phyloP scores from a whole-genome alignment of 805 yeast species.

The Zygosaccharomyces pseudorouxii region DNA sequence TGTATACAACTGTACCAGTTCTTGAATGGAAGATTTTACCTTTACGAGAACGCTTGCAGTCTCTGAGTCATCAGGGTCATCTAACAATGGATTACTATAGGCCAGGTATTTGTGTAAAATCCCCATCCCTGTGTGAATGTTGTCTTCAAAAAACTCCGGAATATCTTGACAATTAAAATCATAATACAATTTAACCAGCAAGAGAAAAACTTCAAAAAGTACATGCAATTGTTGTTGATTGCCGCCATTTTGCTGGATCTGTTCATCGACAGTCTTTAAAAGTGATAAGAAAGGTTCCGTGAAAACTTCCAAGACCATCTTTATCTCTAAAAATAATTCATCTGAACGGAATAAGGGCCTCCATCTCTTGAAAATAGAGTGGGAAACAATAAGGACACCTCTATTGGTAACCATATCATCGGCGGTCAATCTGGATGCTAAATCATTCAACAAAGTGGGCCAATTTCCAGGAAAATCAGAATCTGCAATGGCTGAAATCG shows the following conservation, averaged over 20 bases:
- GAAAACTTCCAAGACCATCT: slow-evolving; percentile 79
- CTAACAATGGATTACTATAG: slow-evolving; percentile 52
- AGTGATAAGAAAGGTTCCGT: slow-evolving; percentile 71
- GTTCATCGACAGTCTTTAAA: slow-evolving; percentile 59
- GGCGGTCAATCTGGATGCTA: slow-evolving; percentile 58
- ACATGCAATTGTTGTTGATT: slow-evolving; percentile 50
- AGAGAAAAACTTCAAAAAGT: slow-evolving; percentile 63
- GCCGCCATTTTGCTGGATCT: slow-evolving; percentile 45
- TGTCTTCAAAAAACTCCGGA: slow-evolving; percentile 96
- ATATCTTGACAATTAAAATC: slow-evolving; percentile 97
- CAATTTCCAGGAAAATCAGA: slow-evolving; percentile 92
- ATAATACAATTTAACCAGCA: slow-evolving; percentile 76
- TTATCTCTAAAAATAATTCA: slow-evolving; percentile 80
- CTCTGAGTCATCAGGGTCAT: slow-evolving; percentile 51
- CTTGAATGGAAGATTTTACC: slow-evolving; percentile 78
- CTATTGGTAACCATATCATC: slow-evolving; percentile 71
- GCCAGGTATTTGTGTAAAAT: slow-evolving; percentile 76
- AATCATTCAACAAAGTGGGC: slow-evolving; percentile 70
- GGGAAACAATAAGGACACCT: slow-evolving; percentile 88
- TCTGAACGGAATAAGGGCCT: slow-evolving; percentile 90
- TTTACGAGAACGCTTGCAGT: slow-evolving; percentile 66
- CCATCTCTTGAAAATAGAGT: slow-evolving; percentile 95
- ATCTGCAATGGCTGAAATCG: slow-evolving; percentile 88
- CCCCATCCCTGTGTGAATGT: slow-evolving; percentile 69
- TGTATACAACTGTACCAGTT: slow-evolving; percentile 77